Percentiles rank a stretch among this genome's conserved stretches.
Evolutionary conservation across 1,284 basidiomycete species (phyloP).

Genomic region (Mixia osmundae): DNA sequence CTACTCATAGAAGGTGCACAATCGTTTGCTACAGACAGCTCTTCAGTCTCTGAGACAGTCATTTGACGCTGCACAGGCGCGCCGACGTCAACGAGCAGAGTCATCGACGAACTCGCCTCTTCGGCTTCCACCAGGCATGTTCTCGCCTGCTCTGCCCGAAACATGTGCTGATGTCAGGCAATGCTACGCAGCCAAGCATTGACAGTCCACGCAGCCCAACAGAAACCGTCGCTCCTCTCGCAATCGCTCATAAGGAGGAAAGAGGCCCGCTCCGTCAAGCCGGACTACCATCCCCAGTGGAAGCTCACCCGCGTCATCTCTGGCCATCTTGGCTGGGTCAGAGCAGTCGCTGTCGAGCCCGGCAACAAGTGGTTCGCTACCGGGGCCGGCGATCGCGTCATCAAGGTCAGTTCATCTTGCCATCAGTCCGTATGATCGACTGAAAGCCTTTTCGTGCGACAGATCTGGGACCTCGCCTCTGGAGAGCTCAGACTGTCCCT

Average conservation of each 20-base stretch:
- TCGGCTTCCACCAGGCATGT: not conserved
- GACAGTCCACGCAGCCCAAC: slow-evolving; percentile 6
- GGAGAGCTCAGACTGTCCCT: slow-evolving; percentile 85
- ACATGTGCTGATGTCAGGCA: no score
- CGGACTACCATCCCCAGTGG: slow-evolving; percentile 85
- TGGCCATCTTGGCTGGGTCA: slow-evolving; percentile 96
- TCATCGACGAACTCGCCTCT: not conserved
- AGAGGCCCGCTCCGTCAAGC: slow-evolving; percentile 74
- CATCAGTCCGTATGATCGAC: slow-evolving; percentile 1
- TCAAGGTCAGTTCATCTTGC: slow-evolving; percentile 57
- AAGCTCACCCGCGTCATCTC: slow-evolving; percentile 92
- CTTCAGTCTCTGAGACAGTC: slow-evolving; percentile 1
- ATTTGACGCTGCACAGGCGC: not conserved
- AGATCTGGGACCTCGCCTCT: slow-evolving; percentile 91
- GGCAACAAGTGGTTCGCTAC: slow-evolving; percentile 98
- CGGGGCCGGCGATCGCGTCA: slow-evolving; percentile 87
- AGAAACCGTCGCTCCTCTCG: slow-evolving; percentile 33
- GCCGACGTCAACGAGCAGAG: not conserved
- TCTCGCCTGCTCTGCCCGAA: no score
- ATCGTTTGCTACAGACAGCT: not conserved
- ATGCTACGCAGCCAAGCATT: slow-evolving; percentile 6
- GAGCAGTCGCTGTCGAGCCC: slow-evolving; percentile 82
- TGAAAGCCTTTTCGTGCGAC: not conserved
- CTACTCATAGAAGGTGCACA: slow-evolving; percentile 10
- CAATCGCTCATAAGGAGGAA: slow-evolving; percentile 72